phyloP scores from a whole-genome alignment of 2,329 filamentous ascomycete species.

The Fusarium praegraminearum region DNA sequence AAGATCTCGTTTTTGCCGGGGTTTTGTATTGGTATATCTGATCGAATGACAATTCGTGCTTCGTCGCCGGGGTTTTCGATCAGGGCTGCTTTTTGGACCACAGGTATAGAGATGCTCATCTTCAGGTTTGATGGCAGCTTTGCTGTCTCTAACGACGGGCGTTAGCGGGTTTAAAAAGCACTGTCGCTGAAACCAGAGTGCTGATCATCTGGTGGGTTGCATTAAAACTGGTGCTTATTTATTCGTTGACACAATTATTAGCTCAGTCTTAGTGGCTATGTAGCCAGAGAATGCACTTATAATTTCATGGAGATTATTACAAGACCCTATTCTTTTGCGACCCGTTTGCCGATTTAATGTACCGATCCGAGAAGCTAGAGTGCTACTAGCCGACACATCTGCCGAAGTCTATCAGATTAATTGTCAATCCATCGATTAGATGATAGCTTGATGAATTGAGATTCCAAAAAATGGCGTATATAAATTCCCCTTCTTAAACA shows the following conservation, averaged over 20 bases:
- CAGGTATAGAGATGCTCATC: slow-evolving; percentile 15
- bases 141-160: neutral
- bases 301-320: rapidly evolving
- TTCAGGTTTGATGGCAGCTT: neutral
- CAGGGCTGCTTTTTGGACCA: slow-evolving; percentile 29
- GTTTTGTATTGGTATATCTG: slow-evolving; percentile 2
- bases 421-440: neutral
- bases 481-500: neutral
- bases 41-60: slow-evolving; percentile 6
- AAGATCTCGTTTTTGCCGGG: slow-evolving; percentile 25
- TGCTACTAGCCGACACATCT: slow-evolving; percentile 7
- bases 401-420: neutral
- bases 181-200: neutral
- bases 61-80: slow-evolving; percentile 31
- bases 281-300: rapidly evolving
- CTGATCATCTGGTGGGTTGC: neutral
- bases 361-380: slow-evolving; percentile 4
- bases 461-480: neutral
- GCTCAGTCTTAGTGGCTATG: rapidly evolving
- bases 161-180: neutral
- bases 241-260: too few relatives aligned
- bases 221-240: too few relatives aligned
- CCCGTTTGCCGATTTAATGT: slow-evolving; percentile 10
- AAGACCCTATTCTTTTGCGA: too few relatives aligned
- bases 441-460: neutral